Base-by-base conservation (phyloP, 306 rosid genomes). In the Fragaria vesca region DNA sequence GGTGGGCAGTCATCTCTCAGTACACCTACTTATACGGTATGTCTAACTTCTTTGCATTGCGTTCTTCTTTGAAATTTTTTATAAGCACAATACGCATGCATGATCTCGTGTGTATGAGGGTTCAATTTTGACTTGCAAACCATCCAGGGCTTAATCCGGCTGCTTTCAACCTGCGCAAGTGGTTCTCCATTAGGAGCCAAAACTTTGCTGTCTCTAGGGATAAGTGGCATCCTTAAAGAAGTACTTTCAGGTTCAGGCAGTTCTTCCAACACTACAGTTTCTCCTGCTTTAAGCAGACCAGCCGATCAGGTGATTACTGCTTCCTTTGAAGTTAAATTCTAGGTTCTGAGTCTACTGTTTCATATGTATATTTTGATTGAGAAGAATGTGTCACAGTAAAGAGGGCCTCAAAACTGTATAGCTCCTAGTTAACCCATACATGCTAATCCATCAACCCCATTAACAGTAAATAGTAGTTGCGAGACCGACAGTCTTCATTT, bases 1-100 rank as follows among this genome's bases (percentile, higher is more conserved):
- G 99, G 99, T 61, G 97, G 98, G 66, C 99, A 93, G 87, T 91
- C 99, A 71, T 90, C 96, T 70, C 98, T 96, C 52, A 93, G 97
- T 87, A 90, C 97, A 0, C 84, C 98, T 67, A 93, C 99, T 66
- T 96, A 96, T 75, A 96, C 99, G 0, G 99, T 96, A 74, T 86
- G 91, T 85, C 72, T 57, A 36, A 15, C 67, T 73, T 65, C 60
- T 28, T 24, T 67, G 43, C 55, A 6, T 12, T 32, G 69, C 45
- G 8, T 63, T 63, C 21, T 63, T 24, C 48, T 10, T 82, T 75
- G 28, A 20, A 73, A 43, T 43, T 40, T 8, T 42, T 46, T 42
- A 12, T 78, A 7, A 18, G 42, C 71, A 38, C 50, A 36, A 8
- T 11, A 38, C 0, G 16, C 48, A 66, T 68, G 51, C 52, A 20